Conservation (phyloP, 768 basidiomycete genomes). For the Amanita molliuscula region DNA sequence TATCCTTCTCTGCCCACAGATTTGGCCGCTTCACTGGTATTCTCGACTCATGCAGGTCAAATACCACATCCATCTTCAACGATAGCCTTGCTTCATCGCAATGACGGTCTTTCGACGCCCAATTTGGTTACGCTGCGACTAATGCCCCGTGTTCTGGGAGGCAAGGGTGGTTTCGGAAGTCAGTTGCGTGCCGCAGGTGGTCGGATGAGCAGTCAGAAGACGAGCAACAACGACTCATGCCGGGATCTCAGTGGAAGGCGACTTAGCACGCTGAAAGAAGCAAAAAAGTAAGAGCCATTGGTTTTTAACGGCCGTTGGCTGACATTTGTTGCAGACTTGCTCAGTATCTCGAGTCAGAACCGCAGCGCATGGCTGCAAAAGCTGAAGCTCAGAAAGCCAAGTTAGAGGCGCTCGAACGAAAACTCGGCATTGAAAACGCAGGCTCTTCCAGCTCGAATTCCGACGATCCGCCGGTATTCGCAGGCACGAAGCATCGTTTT, state of each 20-base stretch:
- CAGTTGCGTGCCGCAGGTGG: constrained; percentile 96
- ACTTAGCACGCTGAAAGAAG: constrained; percentile 92
- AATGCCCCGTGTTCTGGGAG: constrained; percentile 68
- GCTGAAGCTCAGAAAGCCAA: constrained; percentile 73
- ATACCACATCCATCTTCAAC: constrained; percentile 16
- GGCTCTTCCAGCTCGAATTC: constrained; percentile 18
- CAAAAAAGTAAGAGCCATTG: constrained; percentile 60
- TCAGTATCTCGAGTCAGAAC: constrained; percentile 78
- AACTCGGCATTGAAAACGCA: constrained; percentile 52
- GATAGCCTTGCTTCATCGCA: constrained; percentile 17
- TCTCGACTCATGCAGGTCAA: constrained; percentile 30
- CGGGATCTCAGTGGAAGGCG: constrained; percentile 85
- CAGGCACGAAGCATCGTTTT: constrained; percentile 79
- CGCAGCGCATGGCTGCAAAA: constrained; percentile 68
- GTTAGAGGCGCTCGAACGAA: constrained; percentile 75
- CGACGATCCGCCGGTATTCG: constrained; percentile 31
- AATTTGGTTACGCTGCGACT: constrained; percentile 59
- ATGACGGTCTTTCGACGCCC: constrained; percentile 9
- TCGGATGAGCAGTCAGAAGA: constrained; percentile 94
- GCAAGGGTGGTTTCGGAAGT: constrained; percentile 96
- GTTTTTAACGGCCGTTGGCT: not conserved
- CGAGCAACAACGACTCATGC: constrained; percentile 91
- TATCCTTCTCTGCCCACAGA: constrained; percentile 24
- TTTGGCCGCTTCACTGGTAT: constrained; percentile 17
- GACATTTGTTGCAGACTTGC: constrained; percentile 44